These are phyloP conservation scores for Neobulgaria alba DNA, from an alignment of 2,329 filamentous ascomycete species.

Conservation along the genomic window DNA sequence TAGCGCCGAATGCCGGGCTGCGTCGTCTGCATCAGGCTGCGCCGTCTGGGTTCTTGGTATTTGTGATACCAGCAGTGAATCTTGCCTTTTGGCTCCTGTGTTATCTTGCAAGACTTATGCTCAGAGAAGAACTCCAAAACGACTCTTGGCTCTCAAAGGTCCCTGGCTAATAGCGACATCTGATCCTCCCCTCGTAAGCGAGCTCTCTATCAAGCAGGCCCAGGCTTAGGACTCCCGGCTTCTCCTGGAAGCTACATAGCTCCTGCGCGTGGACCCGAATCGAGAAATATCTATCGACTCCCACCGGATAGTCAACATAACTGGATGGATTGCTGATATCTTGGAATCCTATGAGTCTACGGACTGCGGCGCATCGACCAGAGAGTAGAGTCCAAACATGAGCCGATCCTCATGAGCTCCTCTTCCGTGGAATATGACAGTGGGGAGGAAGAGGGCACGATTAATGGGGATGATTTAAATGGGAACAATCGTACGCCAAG, in stretches of 20 bases:
- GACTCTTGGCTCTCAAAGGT: too few relatives aligned
- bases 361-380: slow-evolving; percentile 23
- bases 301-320: background rate
- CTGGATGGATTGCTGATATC: slow-evolving; percentile 17
- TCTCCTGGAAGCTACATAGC: background rate
- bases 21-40: too few relatives aligned
- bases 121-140: too few relatives aligned
- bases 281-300: background rate
- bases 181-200: slow-evolving; percentile 12
- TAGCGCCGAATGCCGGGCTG: too few relatives aligned
- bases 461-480: slow-evolving; percentile 29
- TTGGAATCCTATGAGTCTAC: slow-evolving; percentile 15
- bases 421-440: slow-evolving; percentile 53
- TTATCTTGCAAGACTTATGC: too few relatives aligned
- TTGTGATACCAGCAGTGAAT: too few relatives aligned
- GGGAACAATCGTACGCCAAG: slow-evolving; percentile 35
- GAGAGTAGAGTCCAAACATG: slow-evolving; percentile 23
- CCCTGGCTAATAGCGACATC: too few relatives aligned
- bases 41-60: too few relatives aligned
- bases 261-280: background rate
- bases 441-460: slow-evolving; percentile 47
- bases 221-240: too few relatives aligned
- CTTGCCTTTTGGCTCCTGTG: too few relatives aligned
- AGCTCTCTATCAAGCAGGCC: slow-evolving; percentile 2
- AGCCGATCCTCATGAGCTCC: slow-evolving; percentile 57